Evolutionary conservation across 2,329 filamentous ascomycete species (phyloP).

Genomic region (Penicillium polonicum): DNA sequence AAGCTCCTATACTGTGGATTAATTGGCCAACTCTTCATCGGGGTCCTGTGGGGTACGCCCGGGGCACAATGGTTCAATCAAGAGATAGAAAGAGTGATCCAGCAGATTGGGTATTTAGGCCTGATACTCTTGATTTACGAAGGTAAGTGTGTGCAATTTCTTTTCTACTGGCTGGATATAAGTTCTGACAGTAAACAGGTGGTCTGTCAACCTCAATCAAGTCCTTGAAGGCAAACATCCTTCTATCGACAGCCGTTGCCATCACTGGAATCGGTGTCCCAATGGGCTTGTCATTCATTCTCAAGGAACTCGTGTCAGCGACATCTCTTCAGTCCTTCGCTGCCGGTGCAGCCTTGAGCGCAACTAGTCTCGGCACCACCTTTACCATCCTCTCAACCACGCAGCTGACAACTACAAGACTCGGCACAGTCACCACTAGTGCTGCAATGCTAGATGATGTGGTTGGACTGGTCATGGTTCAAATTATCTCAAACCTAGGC

Average conservation of each 20-base stretch:
- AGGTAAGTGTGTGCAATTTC: slow-evolving; percentile 41
- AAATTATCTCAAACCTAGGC: slow-evolving; percentile 69
- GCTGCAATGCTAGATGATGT: slow-evolving; percentile 25
- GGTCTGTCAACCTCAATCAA: slow-evolving; percentile 39
- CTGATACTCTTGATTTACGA: slow-evolving; percentile 72
- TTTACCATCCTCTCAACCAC: slow-evolving; percentile 65
- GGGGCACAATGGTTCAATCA: slow-evolving; percentile 59
- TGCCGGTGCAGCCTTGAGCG: slow-evolving; percentile 70
- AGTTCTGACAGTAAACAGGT: slow-evolving; percentile 13
- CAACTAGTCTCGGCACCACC: slow-evolving; percentile 71
- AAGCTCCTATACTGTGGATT: slow-evolving; percentile 66
- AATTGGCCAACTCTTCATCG: slow-evolving; percentile 68
- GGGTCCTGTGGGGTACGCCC: slow-evolving; percentile 68
- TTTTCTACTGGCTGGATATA: background rate
- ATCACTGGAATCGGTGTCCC: slow-evolving; percentile 64
- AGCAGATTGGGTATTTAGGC: slow-evolving; percentile 70
- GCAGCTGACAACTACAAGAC: slow-evolving; percentile 52
- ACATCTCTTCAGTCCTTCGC: slow-evolving; percentile 65
- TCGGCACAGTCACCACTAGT: slow-evolving; percentile 61
- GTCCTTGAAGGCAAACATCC: slow-evolving; percentile 59
- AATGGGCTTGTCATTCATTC: slow-evolving; percentile 64
- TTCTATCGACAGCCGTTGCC: slow-evolving; percentile 62
- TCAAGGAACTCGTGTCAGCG: slow-evolving; percentile 51
- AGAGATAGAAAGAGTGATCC: slow-evolving; percentile 55
- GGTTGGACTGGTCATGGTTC: slow-evolving; percentile 69